Evolutionary conservation across 2,329 filamentous ascomycete species (phyloP).

Genomic region (Talaromyces funiculosus): DNA sequence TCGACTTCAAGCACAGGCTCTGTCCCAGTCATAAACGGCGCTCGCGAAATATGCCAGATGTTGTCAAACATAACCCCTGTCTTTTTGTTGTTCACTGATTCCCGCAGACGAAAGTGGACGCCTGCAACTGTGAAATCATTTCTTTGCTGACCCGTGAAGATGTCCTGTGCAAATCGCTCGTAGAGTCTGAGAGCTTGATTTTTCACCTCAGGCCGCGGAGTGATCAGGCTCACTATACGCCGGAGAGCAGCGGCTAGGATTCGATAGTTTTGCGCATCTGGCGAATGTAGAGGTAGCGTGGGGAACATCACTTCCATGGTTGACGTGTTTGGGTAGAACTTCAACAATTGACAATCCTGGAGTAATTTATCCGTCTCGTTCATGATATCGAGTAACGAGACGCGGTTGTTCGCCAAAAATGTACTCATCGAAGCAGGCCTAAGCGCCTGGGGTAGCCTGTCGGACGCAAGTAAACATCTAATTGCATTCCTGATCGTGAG

Average conservation of each 20-base stretch:
- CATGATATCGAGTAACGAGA: slow-evolving; percentile 42
- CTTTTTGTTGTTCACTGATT: background rate
- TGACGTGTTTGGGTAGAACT: slow-evolving; percentile 31
- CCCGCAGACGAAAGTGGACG: slow-evolving; percentile 28
- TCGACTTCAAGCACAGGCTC: slow-evolving; percentile 20
- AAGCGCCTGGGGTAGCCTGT: slow-evolving; percentile 64
- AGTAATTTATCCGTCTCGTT: slow-evolving; percentile 53
- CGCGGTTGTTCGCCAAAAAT: slow-evolving; percentile 51
- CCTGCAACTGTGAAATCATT: slow-evolving; percentile 47
- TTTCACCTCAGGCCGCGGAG: slow-evolving; percentile 36
- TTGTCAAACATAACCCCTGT: slow-evolving; percentile 13
- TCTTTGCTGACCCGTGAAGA: slow-evolving; percentile 39
- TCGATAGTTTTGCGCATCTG: background rate
- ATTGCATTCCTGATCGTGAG: slow-evolving; percentile 78
- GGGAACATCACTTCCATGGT: slow-evolving; percentile 29
- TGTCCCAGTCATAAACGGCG: slow-evolving; percentile 30
- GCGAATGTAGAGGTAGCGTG: background rate
- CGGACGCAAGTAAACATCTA: slow-evolving; percentile 56
- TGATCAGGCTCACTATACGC: slow-evolving; percentile 45
- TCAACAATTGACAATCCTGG: slow-evolving; percentile 23
- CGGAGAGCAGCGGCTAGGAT: slow-evolving; percentile 44
- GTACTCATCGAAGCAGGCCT: slow-evolving; percentile 58
- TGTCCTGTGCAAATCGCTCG: slow-evolving; percentile 30
- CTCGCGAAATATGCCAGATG: slow-evolving; percentile 35
- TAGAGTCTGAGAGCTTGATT: slow-evolving; percentile 42